Percentiles rank a stretch among this genome's conserved stretches.
These are phyloP conservation scores for Solanum etuberosum DNA, from an alignment of 257 asterid species.

Conservation along the genomic window DNA sequence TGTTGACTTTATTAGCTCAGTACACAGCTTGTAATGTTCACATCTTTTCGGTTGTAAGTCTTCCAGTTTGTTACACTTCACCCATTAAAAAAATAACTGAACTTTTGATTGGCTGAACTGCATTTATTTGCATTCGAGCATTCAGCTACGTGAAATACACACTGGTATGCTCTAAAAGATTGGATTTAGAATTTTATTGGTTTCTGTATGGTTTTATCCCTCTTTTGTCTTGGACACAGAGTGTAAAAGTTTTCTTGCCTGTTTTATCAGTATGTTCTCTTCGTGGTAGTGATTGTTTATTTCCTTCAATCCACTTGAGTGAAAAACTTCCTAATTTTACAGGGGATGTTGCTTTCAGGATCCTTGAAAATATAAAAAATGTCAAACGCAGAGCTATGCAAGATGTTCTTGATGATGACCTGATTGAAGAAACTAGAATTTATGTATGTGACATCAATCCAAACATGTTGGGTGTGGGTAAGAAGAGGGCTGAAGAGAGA, in stretches of 20 bases:
- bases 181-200: neutral
- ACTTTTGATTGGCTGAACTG: constrained; percentile 45
- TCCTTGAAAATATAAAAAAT: constrained; percentile 46
- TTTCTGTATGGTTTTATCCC: neutral
- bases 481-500: constrained; percentile 72
- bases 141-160: neutral
- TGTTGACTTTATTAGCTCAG: neutral
- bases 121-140: neutral
- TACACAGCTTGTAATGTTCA: neutral
- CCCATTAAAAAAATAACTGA: constrained; percentile 3
- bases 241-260: neutral
- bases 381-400: constrained; percentile 46
- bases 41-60: neutral
- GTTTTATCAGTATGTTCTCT: neutral
- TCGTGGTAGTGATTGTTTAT: neutral
- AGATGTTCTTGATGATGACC: constrained; percentile 48
- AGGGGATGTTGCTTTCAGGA: constrained; percentile 98
- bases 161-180: neutral
- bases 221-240: neutral
- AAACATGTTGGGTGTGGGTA: constrained; percentile 76
- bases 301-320: neutral
- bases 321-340: constrained; percentile 24
- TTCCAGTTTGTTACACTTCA: constrained; percentile 6
- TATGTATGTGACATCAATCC: constrained; percentile 85
- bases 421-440: constrained; percentile 59